Base-by-base conservation (phyloP, 176 grass and related monocot species). In the Puya raimondii region DNA sequence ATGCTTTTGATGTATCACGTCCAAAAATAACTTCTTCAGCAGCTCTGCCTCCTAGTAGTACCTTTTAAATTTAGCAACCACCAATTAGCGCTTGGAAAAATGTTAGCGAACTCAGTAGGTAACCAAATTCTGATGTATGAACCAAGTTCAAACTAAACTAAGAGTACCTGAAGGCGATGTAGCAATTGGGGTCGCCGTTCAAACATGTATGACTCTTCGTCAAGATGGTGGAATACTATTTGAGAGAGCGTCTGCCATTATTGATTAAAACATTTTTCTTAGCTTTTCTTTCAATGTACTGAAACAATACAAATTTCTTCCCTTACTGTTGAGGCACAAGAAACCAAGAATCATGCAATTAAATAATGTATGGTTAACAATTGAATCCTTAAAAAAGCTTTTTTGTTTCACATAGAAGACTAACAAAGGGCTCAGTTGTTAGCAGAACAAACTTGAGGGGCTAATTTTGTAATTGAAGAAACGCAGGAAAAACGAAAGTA, bases 21-120 rank as follows among this genome's bases (percentile, higher is more conserved):
- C 78, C 78, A 63, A 48, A 80, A 67, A 80, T 59, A 80, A 80
- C 70, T 53, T 80, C 78, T 74, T 80, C 78, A 47, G 70, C 70
- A 68, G 64, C 70, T 74, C 78, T 74, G 48, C 70, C 78, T 25
- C 78, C 78, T 72, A 80, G 59, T 48, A 80, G 70, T 27, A 80
- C 78, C 78, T 80, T 78, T 51, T 22, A 9, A 23, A 10, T 70
- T 7, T 15, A 16, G 64, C 26, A 70, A n/a, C 4, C 14, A 66
- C 12, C 66, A 16, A 57, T 52, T 26, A 72, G 26, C 42, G 3
- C 49, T n/a, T 12, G 61, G 17, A 77, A 49, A 61, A 47, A 11
- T 7, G 20, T 12, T 48, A 10, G 29, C n/a, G 11, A 51, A 63
- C 50, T 29, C 49, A 50, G 27, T 47, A 27, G 2, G 16, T 17